Base-by-base conservation (phyloP, 352 stramenopile genomes). In the Phytophthora citricola region DNA sequence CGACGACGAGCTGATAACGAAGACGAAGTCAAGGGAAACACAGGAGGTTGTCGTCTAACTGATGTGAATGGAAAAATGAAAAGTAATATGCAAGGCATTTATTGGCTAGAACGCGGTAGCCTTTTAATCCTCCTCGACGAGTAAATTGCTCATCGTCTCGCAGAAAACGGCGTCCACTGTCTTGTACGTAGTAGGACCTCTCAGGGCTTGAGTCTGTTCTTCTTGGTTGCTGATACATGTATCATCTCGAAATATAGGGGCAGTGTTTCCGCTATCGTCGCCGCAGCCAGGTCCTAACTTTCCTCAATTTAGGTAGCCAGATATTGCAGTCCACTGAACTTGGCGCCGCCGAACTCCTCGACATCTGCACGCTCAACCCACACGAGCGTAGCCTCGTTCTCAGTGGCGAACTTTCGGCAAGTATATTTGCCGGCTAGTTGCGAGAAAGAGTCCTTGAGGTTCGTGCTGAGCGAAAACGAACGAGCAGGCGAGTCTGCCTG, bases 341-440 rank as follows among this genome's bases (percentile, higher is more conserved):
- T 48, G 14, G 20, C n/a, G 15, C 36, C 38, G 12, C 24, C 50
- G 36, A 58, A 47, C 12, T 47, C 40, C 20, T 34, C 7, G 11
- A 54, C 29, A 15, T 80, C 64, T 26, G 66, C 39, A 12, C 67
- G 49, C 34, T 77, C 72, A 20, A 54, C 70, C 63, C 59, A 78
- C 45, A 79, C 65, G 2, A 83, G 45, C 27, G 79, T 66, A 27
- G 67, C 38, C 20, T 74, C 61, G 20, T 78, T 43, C 4, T 69
- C 57, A n/a, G 78, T 68, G 7, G 73, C 39, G 40, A 74, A 83
- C 31, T 71, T 79, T 3, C 74, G 77, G 31, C 75, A 64, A 7
- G 56, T 64, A 10, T 40, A 53, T 15, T 53, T 53, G 46, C 27
- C 27, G 2, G n/a, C 17, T 4, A 27, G 7, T 31, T 50, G 45